These are phyloP conservation scores for Suhomyces prunicola DNA, from an alignment of 805 yeast species.

Conservation along the genomic window DNA sequence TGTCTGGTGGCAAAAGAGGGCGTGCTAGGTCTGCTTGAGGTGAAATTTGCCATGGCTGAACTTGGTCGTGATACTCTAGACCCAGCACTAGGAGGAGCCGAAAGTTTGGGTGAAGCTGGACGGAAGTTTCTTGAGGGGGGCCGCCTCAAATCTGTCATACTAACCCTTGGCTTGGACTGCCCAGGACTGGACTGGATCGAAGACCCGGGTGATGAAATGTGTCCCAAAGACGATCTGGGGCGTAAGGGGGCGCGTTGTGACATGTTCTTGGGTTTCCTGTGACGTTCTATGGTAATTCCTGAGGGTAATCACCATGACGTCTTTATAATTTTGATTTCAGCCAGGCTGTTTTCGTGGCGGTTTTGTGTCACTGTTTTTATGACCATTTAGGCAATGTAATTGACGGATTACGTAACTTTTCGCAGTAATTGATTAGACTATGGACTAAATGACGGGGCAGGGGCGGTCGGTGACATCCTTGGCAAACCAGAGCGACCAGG, in stretches of 20 bases:
- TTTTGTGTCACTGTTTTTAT: slow-evolving; percentile 2
- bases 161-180: slow-evolving; percentile 6
- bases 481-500: slow-evolving; percentile 67
- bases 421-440: neutral
- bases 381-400: slow-evolving; percentile 7
- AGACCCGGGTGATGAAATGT: neutral
- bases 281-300: neutral
- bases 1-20: slow-evolving; percentile 25
- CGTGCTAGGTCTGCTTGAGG: slow-evolving; percentile 33
- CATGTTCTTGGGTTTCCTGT: slow-evolving; percentile 3
- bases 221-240: slow-evolving; percentile 24
- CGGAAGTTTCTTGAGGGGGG: slow-evolving; percentile 29
- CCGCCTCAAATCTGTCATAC: slow-evolving; percentile 23
- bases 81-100: neutral
- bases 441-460: slow-evolving; percentile 20
- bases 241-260: slow-evolving; percentile 25
- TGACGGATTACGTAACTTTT: neutral
- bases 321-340: neutral
- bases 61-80: slow-evolving; percentile 28
- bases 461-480: slow-evolving; percentile 63
- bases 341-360: neutral
- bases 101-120: slow-evolving; percentile 29
- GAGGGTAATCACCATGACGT: neutral
- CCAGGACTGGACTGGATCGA: neutral
- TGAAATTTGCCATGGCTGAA: slow-evolving; percentile 30